These are phyloP conservation scores for Melanomma pulvis-pyrius DNA, from an alignment of 495 filamentous ascomycete species.

Conservation along the genomic window DNA sequence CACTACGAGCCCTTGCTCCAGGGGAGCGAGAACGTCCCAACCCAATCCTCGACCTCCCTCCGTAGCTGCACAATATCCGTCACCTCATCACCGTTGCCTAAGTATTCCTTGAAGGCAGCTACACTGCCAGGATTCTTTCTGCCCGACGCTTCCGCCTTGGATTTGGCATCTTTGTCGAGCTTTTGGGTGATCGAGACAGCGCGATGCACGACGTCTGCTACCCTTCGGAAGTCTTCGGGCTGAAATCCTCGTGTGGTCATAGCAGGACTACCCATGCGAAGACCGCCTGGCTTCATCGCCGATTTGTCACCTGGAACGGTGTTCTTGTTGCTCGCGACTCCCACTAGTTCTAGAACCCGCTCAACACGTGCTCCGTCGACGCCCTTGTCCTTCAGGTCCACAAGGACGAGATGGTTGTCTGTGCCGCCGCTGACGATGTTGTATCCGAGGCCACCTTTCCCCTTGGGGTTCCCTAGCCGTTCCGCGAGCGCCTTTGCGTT, in stretches of 20 bases:
- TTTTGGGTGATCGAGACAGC: slow-evolving; percentile 82
- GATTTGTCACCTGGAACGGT: slow-evolving; percentile 97
- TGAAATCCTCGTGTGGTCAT: slow-evolving; percentile 96
- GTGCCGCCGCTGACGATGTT: slow-evolving; percentile 96
- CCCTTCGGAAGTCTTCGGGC: slow-evolving; percentile 82
- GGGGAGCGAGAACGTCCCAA: slow-evolving; percentile 85
- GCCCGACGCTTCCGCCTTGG: slow-evolving; percentile 73
- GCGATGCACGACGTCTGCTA: slow-evolving; percentile 92
- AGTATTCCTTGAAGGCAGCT: slow-evolving; percentile 80
- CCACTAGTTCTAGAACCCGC: slow-evolving; percentile 94
- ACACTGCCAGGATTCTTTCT: slow-evolving; percentile 78
- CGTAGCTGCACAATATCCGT: slow-evolving; percentile 84
- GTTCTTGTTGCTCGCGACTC: slow-evolving; percentile 99
- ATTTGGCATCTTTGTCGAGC: slow-evolving; percentile 77
- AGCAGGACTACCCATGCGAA: slow-evolving; percentile 94
- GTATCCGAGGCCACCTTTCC: slow-evolving; percentile 65
- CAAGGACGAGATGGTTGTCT: slow-evolving; percentile 97
- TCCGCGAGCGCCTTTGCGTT: slow-evolving; percentile 90
- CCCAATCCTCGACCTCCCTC: slow-evolving; percentile 94
- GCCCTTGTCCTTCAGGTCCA: slow-evolving; percentile 77
- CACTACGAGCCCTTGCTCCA: slow-evolving; percentile 57
- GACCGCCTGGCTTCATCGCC: slow-evolving; percentile 89
- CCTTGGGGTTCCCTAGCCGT: slow-evolving; percentile 64
- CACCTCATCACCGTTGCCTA: slow-evolving; percentile 80
- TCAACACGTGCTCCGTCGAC: slow-evolving; percentile 96